Percentiles rank a stretch among this genome's conserved stretches.
These are phyloP conservation scores for Penicillium daleae DNA, from an alignment of 495 filamentous ascomycete genomes.

Conservation along the genomic window DNA sequence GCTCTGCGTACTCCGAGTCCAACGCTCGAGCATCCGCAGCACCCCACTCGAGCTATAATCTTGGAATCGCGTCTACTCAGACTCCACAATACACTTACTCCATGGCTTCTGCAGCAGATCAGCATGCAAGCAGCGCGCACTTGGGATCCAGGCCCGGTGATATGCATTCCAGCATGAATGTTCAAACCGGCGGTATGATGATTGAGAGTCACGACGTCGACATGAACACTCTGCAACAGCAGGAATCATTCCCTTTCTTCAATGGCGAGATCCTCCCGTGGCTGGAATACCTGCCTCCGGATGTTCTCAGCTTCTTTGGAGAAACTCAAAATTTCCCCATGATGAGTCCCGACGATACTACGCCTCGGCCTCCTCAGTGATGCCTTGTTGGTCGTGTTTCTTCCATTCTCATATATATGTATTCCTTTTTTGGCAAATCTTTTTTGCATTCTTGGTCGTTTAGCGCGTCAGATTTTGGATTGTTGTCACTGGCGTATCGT, in stretches of 20 bases:
- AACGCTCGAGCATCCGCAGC: constrained; percentile 34
- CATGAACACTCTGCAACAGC: constrained; percentile 54
- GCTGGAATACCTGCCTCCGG: constrained; percentile 69
- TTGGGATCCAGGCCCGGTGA: constrained; percentile 38
- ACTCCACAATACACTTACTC: constrained; percentile 30
- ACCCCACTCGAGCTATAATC: constrained; percentile 50
- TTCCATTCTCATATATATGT: constrained; percentile 27
- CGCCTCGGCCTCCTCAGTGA: constrained; percentile 32
- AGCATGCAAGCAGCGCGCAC: constrained; percentile 40
- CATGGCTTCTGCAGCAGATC: constrained; percentile 39
- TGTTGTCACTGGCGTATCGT: constrained; percentile 13
- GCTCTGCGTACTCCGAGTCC: constrained; percentile 33
- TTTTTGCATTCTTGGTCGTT: constrained; percentile 20
- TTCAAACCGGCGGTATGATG: constrained; percentile 57
- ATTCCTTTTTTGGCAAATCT: constrained; percentile 15
- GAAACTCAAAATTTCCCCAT: constrained; percentile 44
- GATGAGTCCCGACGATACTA: constrained; percentile 39
- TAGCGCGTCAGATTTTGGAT: constrained; percentile 17
- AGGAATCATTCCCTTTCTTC: constrained; percentile 49
- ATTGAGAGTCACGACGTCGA: constrained; percentile 75
- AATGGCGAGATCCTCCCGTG: constrained; percentile 65
- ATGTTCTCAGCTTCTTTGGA: constrained; percentile 61
- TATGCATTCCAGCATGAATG: constrained; percentile 42
- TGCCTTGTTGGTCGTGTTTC: not conserved
- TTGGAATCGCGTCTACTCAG: constrained; percentile 45